phyloP scores from a whole-genome alignment of 169 alveolate species.

The Plasmodium reichenowi region DNA sequence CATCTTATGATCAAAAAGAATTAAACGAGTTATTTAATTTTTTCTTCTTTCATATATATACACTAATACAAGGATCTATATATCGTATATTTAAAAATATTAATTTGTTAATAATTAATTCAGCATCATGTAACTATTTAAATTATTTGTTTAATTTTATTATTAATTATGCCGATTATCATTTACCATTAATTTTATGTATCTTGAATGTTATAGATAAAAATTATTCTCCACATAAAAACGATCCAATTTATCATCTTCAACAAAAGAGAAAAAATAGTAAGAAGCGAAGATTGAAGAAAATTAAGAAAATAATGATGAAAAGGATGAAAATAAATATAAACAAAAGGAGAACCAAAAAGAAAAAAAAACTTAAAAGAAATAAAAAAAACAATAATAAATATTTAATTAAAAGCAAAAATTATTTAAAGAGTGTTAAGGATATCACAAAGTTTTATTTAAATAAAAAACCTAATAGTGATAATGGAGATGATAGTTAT shows the following conservation, averaged over 20 bases:
- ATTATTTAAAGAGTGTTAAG: conserved; percentile 52
- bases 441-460: conserved; percentile 21
- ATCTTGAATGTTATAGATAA: conserved; percentile 20
- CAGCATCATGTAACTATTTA: conserved; percentile 30
- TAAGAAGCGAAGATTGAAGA: background rate
- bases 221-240: background rate
- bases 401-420: conserved; percentile 30
- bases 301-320: background rate
- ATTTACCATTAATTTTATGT: conserved; percentile 47
- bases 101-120: conserved; percentile 15
- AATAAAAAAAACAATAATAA: background rate
- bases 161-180: conserved; percentile 63
- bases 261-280: background rate
- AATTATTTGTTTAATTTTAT: conserved; percentile 45
- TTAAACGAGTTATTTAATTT: conserved; percentile 50
- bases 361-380: background rate
- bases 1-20: conserved; percentile 44
- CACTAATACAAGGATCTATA: conserved; percentile 67
- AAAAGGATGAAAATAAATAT: background rate
- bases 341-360: background rate
- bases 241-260: no score
- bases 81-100: conserved; percentile 49
- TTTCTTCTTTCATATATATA: conserved; percentile 69
- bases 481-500: background rate
- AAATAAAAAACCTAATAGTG: conserved; percentile 18